These are phyloP conservation scores for Fusarium domesticum DNA, from an alignment of 2,329 filamentous ascomycete species.

Conservation along the genomic window DNA sequence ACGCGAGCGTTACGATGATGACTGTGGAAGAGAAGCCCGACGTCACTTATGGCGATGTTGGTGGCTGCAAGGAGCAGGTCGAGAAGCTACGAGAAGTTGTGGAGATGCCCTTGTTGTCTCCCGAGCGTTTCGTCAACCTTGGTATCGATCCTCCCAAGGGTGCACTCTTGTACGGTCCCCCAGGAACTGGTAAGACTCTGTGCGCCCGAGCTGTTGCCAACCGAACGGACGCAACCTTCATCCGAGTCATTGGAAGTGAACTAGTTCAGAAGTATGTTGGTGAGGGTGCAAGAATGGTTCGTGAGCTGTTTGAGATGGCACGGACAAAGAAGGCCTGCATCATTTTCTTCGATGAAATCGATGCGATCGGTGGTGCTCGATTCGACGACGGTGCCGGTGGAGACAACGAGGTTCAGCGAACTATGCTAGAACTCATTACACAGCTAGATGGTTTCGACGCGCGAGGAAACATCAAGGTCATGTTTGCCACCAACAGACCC, in stretches of 20 bases:
- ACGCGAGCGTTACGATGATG: slow-evolving; percentile 99
- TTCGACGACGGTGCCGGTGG: slow-evolving; percentile 96
- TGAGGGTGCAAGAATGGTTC: slow-evolving; percentile 96
- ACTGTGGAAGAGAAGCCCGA: slow-evolving; percentile 99
- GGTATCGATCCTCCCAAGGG: slow-evolving; percentile 98
- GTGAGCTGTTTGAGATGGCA: slow-evolving; percentile 98
- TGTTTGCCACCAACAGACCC: slow-evolving; percentile 97
- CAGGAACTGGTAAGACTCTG: slow-evolving; percentile 98
- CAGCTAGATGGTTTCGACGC: slow-evolving; percentile 96
- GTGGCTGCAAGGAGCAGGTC: slow-evolving; percentile 98
- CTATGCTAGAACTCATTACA: slow-evolving; percentile 96
- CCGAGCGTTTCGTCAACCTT: slow-evolving; percentile 96
- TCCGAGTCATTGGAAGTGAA: slow-evolving; percentile 96
- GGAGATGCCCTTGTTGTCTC: slow-evolving; percentile 94
- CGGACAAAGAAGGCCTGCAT: slow-evolving; percentile 99
- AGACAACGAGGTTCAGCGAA: slow-evolving; percentile 96
- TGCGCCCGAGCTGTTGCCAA: slow-evolving; percentile 97
- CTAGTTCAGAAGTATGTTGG: slow-evolving; percentile 99
- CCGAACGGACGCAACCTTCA: slow-evolving; percentile 96
- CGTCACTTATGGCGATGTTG: slow-evolving; percentile 97
- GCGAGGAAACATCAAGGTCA: slow-evolving; percentile 97
- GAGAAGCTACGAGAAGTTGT: slow-evolving; percentile 98
- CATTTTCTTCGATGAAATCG: slow-evolving; percentile 96
- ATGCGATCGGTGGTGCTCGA: slow-evolving; percentile 90
- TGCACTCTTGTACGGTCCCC: slow-evolving; percentile 91